Conservation (phyloP, 306 rosid genomes). For the Dryas octopetala region DNA sequence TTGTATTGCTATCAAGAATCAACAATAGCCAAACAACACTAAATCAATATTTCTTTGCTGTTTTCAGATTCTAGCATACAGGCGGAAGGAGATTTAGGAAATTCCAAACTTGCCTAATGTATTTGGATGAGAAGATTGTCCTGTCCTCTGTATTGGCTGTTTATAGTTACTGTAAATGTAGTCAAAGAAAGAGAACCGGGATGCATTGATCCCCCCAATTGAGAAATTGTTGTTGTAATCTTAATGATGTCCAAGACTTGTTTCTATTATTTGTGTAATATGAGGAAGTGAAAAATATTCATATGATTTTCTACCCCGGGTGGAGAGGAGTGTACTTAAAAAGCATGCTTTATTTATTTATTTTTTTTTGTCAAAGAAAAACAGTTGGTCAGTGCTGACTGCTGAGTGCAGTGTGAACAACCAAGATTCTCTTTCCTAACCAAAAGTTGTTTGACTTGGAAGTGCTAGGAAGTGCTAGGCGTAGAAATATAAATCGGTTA, state of each 20-base stretch:
- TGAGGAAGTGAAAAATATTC: neutral
- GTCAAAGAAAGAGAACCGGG: slow-evolving; percentile 11
- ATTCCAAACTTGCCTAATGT: neutral
- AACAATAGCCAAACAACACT: neutral
- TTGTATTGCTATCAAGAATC: neutral
- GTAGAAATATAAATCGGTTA: too few species aligned
- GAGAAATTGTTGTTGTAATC: neutral
- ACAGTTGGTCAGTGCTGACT: too few species aligned
- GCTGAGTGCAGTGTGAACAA: too few species aligned
- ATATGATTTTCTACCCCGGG: too few species aligned
- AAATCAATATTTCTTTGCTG: slow-evolving; percentile 15
- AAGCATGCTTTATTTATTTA: too few species aligned
- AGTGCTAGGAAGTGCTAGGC: too few species aligned
- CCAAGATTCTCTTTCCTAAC: too few species aligned
- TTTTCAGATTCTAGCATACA: slow-evolving; percentile 80
- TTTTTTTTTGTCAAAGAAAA: too few species aligned
- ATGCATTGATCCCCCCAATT: slow-evolving; percentile 9
- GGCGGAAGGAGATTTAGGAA: slow-evolving; percentile 47
- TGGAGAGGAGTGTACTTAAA: too few species aligned
- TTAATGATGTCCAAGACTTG: neutral
- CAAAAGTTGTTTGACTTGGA: too few species aligned
- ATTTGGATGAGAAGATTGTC: slow-evolving; percentile 1
- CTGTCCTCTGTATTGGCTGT: neutral
- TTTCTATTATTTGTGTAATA: neutral
- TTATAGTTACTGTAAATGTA: slow-evolving; percentile 19